Base-by-base conservation (phyloP, 2,329 filamentous ascomycete genomes). In the Botryosphaeria dothidea region DNA sequence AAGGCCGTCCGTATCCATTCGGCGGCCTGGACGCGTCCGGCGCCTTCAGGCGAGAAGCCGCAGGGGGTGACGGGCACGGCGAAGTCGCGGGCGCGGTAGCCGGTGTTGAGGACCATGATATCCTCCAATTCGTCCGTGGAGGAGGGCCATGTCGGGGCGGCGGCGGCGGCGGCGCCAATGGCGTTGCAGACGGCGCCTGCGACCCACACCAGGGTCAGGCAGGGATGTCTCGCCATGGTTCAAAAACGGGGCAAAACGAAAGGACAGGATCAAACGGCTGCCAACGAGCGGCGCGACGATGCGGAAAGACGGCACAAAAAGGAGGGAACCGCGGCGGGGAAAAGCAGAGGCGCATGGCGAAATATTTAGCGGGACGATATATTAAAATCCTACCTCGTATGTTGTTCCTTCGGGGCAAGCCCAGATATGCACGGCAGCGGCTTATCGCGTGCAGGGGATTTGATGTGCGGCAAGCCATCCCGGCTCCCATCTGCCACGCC, bases 1-100 rank as follows among this genome's bases (percentile, higher is more conserved):
- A 89, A 88, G 25, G 82, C 86, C 3, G 84, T 82, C 34, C 86
- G 81, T 46, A 89, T 74, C 86, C 86, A 89, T 73, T 88, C 86
- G 6, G 86, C 86, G 5, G 86, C 85, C 49, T 85, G 86, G 41
- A 84, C 80, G 54, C 86, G 83, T 51, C 86, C 86, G 2, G 82
- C 78, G 13, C 83, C 84, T 0, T 82, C 81, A 21, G 82, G 80
- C 48, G 79, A 79, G n/a, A 8, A 4, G 27, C 38, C n/a, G 75
- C 86, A 89, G 5, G 86, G 86, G 36, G 80, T 85, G 64, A 89
- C 83, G 15, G 81, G 81, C 60, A 82, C 81, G 51, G 85, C 82
- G 71, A 89, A 88, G 45, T 83, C 81, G 67, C 85, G 81, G 34
- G 82, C 80, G 51, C 81, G 78, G 70, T 86, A 85, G 3, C 85